phyloP scores from a whole-genome alignment of 495 filamentous ascomycete species.

The Viridothelium virens region DNA sequence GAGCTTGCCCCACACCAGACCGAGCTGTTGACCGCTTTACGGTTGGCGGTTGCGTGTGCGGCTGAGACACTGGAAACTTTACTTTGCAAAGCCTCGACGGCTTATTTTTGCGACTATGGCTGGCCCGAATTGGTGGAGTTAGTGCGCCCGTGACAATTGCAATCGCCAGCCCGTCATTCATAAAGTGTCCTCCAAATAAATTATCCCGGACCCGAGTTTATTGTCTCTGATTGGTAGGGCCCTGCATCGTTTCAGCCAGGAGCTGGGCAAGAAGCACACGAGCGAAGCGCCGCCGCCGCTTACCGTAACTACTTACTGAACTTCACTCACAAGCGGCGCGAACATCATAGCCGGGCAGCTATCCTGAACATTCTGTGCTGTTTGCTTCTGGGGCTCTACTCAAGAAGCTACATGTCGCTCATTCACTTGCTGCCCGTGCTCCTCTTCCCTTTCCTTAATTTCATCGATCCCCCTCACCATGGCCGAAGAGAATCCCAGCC shows the following conservation, averaged over 20 bases:
- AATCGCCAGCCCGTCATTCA: neutral
- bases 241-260: conserved; percentile 10
- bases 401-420: conserved; percentile 11
- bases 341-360: neutral
- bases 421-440: neutral
- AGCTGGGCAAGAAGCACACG: conserved; percentile 10
- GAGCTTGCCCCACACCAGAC: no score
- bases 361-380: neutral
- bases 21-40: no score
- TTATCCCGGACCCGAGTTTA: neutral
- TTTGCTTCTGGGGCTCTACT: conserved; percentile 2
- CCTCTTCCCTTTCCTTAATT: neutral
- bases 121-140: neutral
- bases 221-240: neutral
- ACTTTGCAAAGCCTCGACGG: neutral
- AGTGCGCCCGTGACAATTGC: neutral
- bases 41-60: neutral
- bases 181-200: neutral
- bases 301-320: neutral
- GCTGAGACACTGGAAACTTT: conserved; percentile 10
- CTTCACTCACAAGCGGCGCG: neutral
- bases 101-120: neutral
- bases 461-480: conserved; percentile 8
- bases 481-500: conserved; percentile 17
- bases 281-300: neutral